A percentile compares a stretch with the other conserved stretches of the same genome.
phyloP scores from a whole-genome alignment of 371 early-diverging fungal genomes.

The Mucor mucedo region DNA sequence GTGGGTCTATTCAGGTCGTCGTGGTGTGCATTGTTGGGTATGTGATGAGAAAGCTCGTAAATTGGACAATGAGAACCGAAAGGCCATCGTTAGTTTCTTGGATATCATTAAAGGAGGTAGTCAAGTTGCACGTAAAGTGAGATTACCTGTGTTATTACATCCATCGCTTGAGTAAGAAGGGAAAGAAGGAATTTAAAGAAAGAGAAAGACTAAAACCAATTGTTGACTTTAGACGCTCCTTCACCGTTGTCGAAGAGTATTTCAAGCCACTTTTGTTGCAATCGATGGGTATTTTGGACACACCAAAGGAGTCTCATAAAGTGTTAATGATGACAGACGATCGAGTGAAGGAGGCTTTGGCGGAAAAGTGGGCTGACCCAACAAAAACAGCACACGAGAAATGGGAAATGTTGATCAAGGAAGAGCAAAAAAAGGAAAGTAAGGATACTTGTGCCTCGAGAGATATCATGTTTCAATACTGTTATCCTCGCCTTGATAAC shows the following conservation, averaged over 20 bases:
- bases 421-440: slow-evolving; percentile 18
- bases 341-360: slow-evolving; percentile 47
- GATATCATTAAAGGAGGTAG: slow-evolving; percentile 88
- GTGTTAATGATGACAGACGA: slow-evolving; percentile 72
- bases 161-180: slow-evolving; percentile 64
- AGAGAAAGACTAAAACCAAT: not conserved
- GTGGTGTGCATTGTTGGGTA: slow-evolving; percentile 99
- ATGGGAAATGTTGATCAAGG: slow-evolving; percentile 56
- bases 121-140: slow-evolving; percentile 72
- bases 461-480: slow-evolving; percentile 86
- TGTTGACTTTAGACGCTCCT: slow-evolving; percentile 57
- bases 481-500: slow-evolving; percentile 95
- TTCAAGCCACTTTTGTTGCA: slow-evolving; percentile 72
- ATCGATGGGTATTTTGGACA: slow-evolving; percentile 74
- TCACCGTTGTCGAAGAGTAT: slow-evolving; percentile 62
- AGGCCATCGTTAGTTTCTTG: slow-evolving; percentile 86
- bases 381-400: slow-evolving; percentile 56
- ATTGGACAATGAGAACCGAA: slow-evolving; percentile 79
- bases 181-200: not conserved
- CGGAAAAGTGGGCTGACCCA: slow-evolving; percentile 54
- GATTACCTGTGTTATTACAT: slow-evolving; percentile 60
- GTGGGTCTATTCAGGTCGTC: slow-evolving; percentile 98
- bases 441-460: slow-evolving; percentile 36
- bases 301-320: slow-evolving; percentile 61
- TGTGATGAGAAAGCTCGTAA: slow-evolving; percentile 88